Conservation (phyloP, 2,329 filamentous ascomycete genomes). For the Whalleya microplaca region DNA sequence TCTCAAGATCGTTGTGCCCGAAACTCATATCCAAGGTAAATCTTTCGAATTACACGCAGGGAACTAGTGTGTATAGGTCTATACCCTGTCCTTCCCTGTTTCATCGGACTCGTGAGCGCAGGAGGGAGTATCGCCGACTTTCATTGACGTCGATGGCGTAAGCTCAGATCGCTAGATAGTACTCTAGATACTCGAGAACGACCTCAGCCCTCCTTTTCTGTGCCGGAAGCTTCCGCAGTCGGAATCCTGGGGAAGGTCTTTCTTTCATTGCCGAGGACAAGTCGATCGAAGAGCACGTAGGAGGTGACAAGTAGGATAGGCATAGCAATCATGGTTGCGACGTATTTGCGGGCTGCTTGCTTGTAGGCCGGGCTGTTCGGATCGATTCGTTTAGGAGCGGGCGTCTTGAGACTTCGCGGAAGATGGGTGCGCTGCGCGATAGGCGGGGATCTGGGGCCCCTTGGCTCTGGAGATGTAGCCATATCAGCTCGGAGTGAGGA, state of each 20-base stretch:
- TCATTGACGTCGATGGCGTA: no score
- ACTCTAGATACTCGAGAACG: not conserved
- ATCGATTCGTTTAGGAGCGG: conserved; percentile 31
- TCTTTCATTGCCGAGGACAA: conserved; percentile 28
- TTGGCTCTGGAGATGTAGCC: conserved; percentile 6
- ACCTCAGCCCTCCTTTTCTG: conserved; percentile 9
- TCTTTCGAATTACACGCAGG: no score
- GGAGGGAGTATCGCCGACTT: no score
- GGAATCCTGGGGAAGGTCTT: conserved; percentile 17
- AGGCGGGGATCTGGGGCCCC: not conserved
- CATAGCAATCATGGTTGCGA: conserved; percentile 53
- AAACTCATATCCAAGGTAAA: no score
- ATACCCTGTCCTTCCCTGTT: no score
- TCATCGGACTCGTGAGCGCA: no score
- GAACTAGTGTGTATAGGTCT: no score
- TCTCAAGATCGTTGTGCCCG: no score
- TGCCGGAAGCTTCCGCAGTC: not conserved
- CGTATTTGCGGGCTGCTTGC: conserved; percentile 49
- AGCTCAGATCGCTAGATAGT: not conserved
- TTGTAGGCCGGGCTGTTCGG: conserved; percentile 42
- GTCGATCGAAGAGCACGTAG: conserved; percentile 54
- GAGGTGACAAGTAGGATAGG: conserved; percentile 60
- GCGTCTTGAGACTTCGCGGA: conserved; percentile 1
- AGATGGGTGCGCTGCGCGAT: conserved; percentile 6
- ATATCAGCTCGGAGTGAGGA: not conserved